Base-by-base conservation (phyloP, 192 early-diverging fungal species). In the Backusella psychrophila region DNA sequence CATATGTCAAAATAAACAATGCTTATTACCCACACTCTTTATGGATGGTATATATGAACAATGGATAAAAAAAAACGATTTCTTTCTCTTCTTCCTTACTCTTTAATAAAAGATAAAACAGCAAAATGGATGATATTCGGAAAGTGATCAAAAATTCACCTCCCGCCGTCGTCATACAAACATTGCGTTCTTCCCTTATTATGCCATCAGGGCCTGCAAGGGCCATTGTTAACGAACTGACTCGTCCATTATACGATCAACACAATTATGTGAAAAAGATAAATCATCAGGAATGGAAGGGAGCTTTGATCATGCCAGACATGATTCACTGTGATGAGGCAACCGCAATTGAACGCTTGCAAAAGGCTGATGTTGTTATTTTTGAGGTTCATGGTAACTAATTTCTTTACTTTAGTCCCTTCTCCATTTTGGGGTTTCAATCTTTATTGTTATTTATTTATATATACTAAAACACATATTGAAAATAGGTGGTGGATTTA, bases 371-470 rank as follows among this genome's bases (percentile, higher is more conserved):
- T 52, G n/a, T 81, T 23, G 73, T 81, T 39, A 69, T 81, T 14
- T 81, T 78, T 65, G 72, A 81, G 19, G 52, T 81, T 1, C 80
- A 81, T 15, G 80, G 80, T 79, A 75, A 74, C 14, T 26, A 29
- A 9, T 63, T 26, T 23, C 56, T 29, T 63, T 56, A 21, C 8
- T 56, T 56, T 56, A 44, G 15, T 56, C 21, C n/a, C 0, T 9
- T 0, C 42, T 3, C 26, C 26, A 29, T 26, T 63, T 63, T 63
- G 8, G 21, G 21, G 6, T 59, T 59, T 59, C 4, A 7, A 12
- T 59, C 11, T 21, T 2, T 53, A 23, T 4, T 59, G 53, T 26
- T 44, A 59, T 14, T 59, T 59, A 59, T 59, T 29, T 59, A 59
- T 59, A 59, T 0, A 63, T 29, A 44, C 42, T 44, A 44, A 44